These are phyloP conservation scores for Boletus barrowsii DNA, from an alignment of 768 basidiomycete species.

Conservation along the genomic window DNA sequence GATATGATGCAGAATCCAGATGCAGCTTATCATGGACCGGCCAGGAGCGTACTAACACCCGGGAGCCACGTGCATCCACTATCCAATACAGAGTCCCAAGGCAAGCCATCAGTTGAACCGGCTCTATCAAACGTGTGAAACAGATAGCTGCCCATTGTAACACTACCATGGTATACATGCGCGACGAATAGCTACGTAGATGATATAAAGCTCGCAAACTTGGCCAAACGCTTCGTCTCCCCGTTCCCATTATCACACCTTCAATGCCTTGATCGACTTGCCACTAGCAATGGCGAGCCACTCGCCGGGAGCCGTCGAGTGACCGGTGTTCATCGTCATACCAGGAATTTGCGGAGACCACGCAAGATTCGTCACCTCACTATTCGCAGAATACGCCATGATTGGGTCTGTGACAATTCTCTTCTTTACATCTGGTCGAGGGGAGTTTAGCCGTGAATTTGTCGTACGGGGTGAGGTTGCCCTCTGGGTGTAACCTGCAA, in stretches of 20 bases:
- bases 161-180: background rate
- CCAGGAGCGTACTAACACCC: too few relatives aligned
- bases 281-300: conserved; percentile 86
- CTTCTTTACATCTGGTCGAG: conserved; percentile 78
- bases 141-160: too few relatives aligned
- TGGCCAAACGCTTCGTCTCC: background rate
- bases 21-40: background rate
- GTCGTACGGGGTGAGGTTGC: conserved; percentile 67
- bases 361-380: conserved; percentile 79
- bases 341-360: conserved; percentile 87
- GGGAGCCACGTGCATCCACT: too few relatives aligned
- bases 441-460: conserved; percentile 73
- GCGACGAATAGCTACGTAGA: background rate
- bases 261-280: conserved; percentile 76
- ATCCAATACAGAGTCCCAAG: too few relatives aligned
- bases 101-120: too few relatives aligned
- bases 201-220: background rate
- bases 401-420: conserved; percentile 69
- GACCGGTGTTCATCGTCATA: conserved; percentile 71
- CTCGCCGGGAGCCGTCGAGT: conserved; percentile 73
- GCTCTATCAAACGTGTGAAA: too few relatives aligned
- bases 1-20: too few relatives aligned
- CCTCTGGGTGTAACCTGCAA: conserved; percentile 58
- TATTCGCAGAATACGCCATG: conserved; percentile 77
- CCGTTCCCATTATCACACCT: conserved; percentile 50